Evolutionary conservation across 2,329 filamentous ascomycete species (phyloP), one percentile per base, ranked within the genome.

Genomic region (Talaromyces sp.): DNA sequence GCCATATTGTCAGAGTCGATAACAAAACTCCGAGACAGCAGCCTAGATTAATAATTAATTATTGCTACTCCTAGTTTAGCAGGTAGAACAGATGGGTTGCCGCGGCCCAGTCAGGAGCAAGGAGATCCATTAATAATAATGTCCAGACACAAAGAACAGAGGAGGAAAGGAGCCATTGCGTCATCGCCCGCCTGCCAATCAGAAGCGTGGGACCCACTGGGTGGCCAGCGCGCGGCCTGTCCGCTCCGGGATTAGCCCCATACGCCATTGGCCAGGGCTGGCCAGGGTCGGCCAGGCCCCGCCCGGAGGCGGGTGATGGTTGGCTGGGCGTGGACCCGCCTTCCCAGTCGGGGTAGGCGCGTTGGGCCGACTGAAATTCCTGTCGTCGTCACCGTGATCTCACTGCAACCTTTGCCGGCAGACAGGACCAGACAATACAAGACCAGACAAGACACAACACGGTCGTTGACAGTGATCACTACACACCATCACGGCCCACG

Each of bases 331-430:
- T 5, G 24, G 49, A 4, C n/a, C 41, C 41, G n/a, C 41, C 41
- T 46, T 46, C 41, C 41, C 41, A 19, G n/a, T 46, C 41, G 41
- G 41, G 41, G 19, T n/a, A 46, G 21, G 21, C 26, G 49, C 21
- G 21, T 51, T 19, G 49, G 13, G 9, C 14, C 49, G 54, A 49
- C 26, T 24, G 54, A 49, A 60, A 62, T 59, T 59, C 55, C 55
- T 62, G 57, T 69, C 71, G 69, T 73, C 72, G 71, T 74, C 72
- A 74, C 71, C 67, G 70, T 74, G 72, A 74, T 71, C 70, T 74
- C 71, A 62, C 46, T 51, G 21, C 49, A 24, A n/a, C 27, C 27
- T 32, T 43, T 24, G 19, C 56, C 19, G 6, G 4, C 10, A 14
- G 31, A 32, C 31, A 32, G n/a, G n/a, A n/a, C n/a, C n/a, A n/a